These are phyloP conservation scores for Coemansia biformis DNA, from an alignment of 192 early-diverging fungal species.

Conservation along the genomic window DNA sequence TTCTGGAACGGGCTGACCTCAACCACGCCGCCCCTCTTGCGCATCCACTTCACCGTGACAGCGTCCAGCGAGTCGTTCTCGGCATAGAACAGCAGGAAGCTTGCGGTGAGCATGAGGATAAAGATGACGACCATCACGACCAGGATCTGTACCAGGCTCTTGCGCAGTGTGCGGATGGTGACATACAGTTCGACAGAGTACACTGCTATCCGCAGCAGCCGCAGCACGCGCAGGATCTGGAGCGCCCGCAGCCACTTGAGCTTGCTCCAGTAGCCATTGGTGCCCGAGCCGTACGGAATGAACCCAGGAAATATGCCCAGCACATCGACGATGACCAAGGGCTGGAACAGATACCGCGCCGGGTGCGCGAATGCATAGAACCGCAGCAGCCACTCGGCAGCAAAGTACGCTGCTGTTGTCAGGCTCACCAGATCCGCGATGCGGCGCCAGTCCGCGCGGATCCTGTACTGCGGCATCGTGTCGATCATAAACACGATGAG, in stretches of 20 bases:
- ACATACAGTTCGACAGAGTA: constrained; percentile 48
- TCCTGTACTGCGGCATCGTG: constrained; percentile 42
- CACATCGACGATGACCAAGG: constrained; percentile 31
- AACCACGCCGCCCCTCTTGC: constrained; percentile 24
- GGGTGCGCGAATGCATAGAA: constrained; percentile 30
- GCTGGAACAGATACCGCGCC: constrained; percentile 24
- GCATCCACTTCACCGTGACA: constrained; percentile 32
- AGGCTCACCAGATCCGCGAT: constrained; percentile 33
- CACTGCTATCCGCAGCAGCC: constrained; percentile 36
- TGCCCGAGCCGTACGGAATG: constrained; percentile 11
- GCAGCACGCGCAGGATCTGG: constrained; percentile 37
- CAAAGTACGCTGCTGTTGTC: constrained; percentile 38
- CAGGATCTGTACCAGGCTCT: constrained; percentile 34
- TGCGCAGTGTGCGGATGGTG: constrained; percentile 37
- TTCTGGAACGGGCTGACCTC: constrained; percentile 54
- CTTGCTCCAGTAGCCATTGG: constrained; percentile 9
- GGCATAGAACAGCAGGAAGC: constrained; percentile 41
- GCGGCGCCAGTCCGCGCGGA: constrained; percentile 22
- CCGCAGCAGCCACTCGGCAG: constrained; percentile 35
- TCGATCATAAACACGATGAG: constrained; percentile 51
- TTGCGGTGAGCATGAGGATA: constrained; percentile 27
- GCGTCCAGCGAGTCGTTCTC: constrained; percentile 40
- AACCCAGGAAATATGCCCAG: constrained; percentile 37
- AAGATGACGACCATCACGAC: constrained; percentile 41
- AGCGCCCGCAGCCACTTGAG: constrained; percentile 45